Base-by-base conservation (phyloP, 768 basidiomycete genomes). In the Tylopilus sp. region DNA sequence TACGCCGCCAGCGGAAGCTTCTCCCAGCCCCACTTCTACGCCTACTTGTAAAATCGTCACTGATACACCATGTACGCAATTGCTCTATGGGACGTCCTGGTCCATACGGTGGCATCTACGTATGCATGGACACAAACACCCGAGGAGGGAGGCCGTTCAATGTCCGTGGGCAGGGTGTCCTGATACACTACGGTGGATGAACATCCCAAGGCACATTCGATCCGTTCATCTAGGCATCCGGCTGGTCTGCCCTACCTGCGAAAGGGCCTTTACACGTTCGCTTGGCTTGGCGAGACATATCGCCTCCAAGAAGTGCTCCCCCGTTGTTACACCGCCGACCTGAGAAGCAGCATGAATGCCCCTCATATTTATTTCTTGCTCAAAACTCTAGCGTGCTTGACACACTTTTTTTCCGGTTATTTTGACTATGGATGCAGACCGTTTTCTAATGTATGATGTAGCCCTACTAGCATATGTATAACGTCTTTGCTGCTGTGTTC, bases 261-360 rank as follows among this genome's bases (percentile, higher is more conserved):
- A 55, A 30, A 53, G 22, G 23, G 38, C 53, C 44, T 55, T 57
- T 39, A 57, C 49, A 6, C 54, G 49, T 17, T 17, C 55, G 21
- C 25, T 56, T n/a, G 48, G 45, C 26, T 47, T 57, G 48, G 38
- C 45, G 22, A 57, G 48, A 48, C 55, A 57, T 20, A 6, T 52
- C 4, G 28, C 56, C 23, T 56, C 54, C 20, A 40, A 52, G n/a
- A 51, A 28, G n/a, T 52, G 56, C 8, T 21, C 43, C 31, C 2
- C 31, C n/a, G 53, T 47, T 3, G 33, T 15, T 13, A 17, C 33
- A 17, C 15, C 15, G 15, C 15, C 33, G 15, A 35, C 15, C 15
- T 35, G 33, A 35, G 15, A 17, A 9, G 3, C 6, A 35, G 33
- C 1, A 33, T 20, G 15, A 38, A 1, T n/a, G 17, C 17, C 6